Conservation (phyloP, 2,329 filamentous ascomycete species). For the Pyricularia sp. region DNA sequence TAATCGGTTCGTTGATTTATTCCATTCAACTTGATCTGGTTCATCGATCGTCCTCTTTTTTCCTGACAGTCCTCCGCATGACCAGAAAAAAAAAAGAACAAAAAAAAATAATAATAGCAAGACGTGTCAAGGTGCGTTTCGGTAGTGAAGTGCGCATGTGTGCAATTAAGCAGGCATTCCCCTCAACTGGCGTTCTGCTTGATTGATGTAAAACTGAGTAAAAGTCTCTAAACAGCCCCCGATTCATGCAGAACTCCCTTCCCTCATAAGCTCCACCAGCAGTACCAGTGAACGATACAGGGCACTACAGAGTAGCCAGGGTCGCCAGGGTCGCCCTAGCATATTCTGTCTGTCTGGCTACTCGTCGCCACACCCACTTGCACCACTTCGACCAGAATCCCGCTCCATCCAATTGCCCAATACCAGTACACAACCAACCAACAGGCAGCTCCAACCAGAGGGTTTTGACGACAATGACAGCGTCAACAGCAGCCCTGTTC, state of each 20-base stretch:
- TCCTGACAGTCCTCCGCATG: too few relatives aligned
- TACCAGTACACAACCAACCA: not conserved
- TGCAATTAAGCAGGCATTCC: not conserved
- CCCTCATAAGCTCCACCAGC: conserved; percentile 1
- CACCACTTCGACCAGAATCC: not conserved
- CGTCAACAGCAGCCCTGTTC: conserved; percentile 20
- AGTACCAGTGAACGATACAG: not conserved
- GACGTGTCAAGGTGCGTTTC: not conserved
- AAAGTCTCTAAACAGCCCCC: conserved; percentile 4
- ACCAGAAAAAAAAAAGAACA: not conserved
- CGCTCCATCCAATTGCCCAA: not conserved
- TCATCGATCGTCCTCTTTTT: not conserved
- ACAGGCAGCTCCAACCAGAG: not conserved
- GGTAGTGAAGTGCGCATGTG: not conserved
- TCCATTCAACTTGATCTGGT: not conserved
- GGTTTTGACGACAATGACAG: not conserved
- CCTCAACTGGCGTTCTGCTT: not conserved
- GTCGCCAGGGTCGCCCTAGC: not conserved
- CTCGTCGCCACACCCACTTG: not conserved
- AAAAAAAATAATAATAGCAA: too few relatives aligned
- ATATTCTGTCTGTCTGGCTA: not conserved
- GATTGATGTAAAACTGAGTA: not conserved
- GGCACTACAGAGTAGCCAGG: not conserved
- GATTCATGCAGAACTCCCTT: conserved; percentile 2
- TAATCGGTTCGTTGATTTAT: not conserved